Base-by-base conservation (phyloP, 2,329 filamentous ascomycete genomes). In the Pseudophaeomoniella oleicola region DNA sequence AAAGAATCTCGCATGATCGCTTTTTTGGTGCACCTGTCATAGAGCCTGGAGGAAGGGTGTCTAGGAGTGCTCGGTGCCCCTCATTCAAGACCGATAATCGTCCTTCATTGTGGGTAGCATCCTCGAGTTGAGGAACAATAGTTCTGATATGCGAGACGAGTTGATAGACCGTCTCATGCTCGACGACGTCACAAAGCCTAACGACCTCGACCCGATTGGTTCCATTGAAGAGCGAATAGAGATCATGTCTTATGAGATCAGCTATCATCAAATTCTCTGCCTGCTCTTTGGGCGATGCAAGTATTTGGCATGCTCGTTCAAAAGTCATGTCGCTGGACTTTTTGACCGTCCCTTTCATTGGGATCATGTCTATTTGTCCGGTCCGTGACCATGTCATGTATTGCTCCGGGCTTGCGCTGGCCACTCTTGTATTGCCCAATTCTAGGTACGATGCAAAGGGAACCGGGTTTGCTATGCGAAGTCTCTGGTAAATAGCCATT, bases 241-340 rank as follows among this genome's bases (percentile, higher is more conserved):
- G 65, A 55, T 96, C 88, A 52, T 96, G 88, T 0, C 88, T 74
- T n/a, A 94, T 90, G 1, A 96, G 67, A 55, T 96, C 88, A 2
- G 94, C 87, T 49, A 96, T 94, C 90, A 96, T 96, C 16, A 96
- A 70, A 51, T 96, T 96, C 62, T 96, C 88, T 0, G 88, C 88
- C 48, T 83, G 78, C 56, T 96, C 90, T 55, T 96, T 96, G 15
- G 82, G 79, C 0, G 83, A 71, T 39, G 79, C 74, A 11, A 94
- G 71, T 29, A 92, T 72, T 17, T 63, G 61, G 42, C 78, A 75
- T 1, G 88, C 87, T 49, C 81, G 71, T 4, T 68, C 71, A n/a
- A 81, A 65, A 0, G 80, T 90, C 27, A 79, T 75, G 1, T 64
- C 66, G 1, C 67, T 62, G 0, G 71, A 72, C 49, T 93, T 93